Percentiles rank a stretch among this genome's conserved stretches.
Conservation (phyloP, 495 filamentous ascomycete genomes). For the Penicillium waksmanii region DNA sequence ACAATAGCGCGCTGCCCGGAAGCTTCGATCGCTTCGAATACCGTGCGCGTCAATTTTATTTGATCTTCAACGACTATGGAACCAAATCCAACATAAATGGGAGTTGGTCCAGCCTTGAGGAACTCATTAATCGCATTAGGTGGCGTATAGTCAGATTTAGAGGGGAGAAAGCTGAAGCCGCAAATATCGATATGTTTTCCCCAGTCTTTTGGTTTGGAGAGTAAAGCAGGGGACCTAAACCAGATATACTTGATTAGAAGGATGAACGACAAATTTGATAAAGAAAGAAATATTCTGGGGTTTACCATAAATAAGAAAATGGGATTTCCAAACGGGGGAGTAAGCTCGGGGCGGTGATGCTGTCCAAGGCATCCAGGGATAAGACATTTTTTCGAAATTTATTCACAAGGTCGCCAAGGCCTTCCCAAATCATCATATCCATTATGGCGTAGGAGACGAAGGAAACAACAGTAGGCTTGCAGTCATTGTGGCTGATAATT, state of each 20-base stretch:
- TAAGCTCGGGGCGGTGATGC: slow-evolving; percentile 70
- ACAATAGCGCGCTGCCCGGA: slow-evolving; percentile 74
- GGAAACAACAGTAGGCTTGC: slow-evolving; percentile 63
- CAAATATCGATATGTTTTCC: slow-evolving; percentile 68
- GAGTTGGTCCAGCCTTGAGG: slow-evolving; percentile 66
- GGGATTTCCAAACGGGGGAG: slow-evolving; percentile 68
- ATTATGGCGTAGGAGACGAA: slow-evolving; percentile 76
- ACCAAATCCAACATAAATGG: slow-evolving; percentile 82
- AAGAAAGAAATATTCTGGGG: not conserved
- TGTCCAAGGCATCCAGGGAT: slow-evolving; percentile 66
- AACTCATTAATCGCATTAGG: slow-evolving; percentile 64
- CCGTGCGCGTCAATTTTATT: slow-evolving; percentile 62
- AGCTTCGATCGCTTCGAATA: slow-evolving; percentile 68
- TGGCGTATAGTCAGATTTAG: slow-evolving; percentile 67
- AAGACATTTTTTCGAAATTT: slow-evolving; percentile 68
- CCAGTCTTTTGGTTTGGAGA: slow-evolving; percentile 81
- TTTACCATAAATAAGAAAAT: slow-evolving; percentile 75
- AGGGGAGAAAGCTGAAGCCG: slow-evolving; percentile 74
- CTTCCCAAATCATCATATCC: slow-evolving; percentile 85
- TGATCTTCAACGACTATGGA: slow-evolving; percentile 82
- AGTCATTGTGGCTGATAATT: slow-evolving; percentile 55
- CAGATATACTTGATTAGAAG: not conserved
- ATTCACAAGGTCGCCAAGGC: slow-evolving; percentile 77
- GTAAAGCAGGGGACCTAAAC: slow-evolving; percentile 70
- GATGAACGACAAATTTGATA: not conserved